These are phyloP conservation scores for Entomortierella lignicola DNA, from an alignment of 192 early-diverging fungal species.

Conservation along the genomic window DNA sequence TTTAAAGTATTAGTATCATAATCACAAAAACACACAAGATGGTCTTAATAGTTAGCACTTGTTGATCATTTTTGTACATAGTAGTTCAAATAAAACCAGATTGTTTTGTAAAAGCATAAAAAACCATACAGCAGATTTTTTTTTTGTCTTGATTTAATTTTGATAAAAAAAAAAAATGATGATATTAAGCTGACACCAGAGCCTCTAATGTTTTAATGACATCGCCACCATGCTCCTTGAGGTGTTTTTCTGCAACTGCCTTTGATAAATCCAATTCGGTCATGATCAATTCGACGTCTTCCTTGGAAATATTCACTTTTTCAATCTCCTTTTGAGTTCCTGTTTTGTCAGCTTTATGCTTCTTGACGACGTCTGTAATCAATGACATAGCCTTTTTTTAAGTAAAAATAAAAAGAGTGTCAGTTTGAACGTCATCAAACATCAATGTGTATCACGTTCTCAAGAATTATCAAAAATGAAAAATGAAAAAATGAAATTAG, in stretches of 20 bases:
- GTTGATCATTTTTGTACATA: no score
- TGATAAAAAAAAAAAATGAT: background rate
- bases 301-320: constrained; percentile 60
- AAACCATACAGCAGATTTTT: background rate
- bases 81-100: no score
- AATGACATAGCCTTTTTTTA: constrained; percentile 53
- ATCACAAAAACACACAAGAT: no score
- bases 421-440: background rate
- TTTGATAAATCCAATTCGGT: constrained; percentile 62
- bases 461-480: no score
- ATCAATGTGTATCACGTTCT: no score
- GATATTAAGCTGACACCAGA: constrained; percentile 32
- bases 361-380: constrained; percentile 57
- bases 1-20: no score
- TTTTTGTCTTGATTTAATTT: background rate
- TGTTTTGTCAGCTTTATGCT: constrained; percentile 58
- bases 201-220: constrained; percentile 56
- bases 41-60: no score
- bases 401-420: background rate
- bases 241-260: constrained; percentile 56
- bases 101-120: no score
- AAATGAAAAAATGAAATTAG: background rate
- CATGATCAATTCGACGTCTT: constrained; percentile 67
- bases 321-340: constrained; percentile 53
- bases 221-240: constrained; percentile 63